These are phyloP conservation scores for Scleroderma bovista DNA, from an alignment of 768 basidiomycete species.

Conservation along the genomic window DNA sequence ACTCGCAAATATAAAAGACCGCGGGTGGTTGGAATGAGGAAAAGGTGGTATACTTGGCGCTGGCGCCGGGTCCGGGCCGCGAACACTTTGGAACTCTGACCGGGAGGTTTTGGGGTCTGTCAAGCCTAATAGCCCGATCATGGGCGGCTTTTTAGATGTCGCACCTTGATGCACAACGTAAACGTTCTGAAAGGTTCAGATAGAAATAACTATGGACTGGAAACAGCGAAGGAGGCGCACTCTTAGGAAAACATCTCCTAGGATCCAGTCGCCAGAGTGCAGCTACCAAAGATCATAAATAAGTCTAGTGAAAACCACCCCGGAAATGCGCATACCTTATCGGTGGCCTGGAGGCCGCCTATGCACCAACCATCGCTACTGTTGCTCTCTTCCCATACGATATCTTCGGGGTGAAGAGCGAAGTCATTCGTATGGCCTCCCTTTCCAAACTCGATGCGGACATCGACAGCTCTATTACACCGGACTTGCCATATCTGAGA, in stretches of 20 bases:
- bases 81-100: conserved; percentile 33
- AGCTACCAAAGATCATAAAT: conserved; percentile 29
- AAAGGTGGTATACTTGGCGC: conserved; percentile 10
- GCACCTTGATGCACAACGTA: conserved; percentile 45
- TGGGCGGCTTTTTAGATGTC: conserved; percentile 35
- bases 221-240: conserved; percentile 24
- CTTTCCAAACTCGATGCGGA: conserved; percentile 42
- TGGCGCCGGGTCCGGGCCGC: conserved; percentile 38
- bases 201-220: not conserved
- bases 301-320: conserved; percentile 1
- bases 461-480: conserved; percentile 43
- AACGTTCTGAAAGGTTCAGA: conserved; percentile 39
- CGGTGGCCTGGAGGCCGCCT: conserved; percentile 51
- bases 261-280: conserved; percentile 55
- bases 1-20: conserved; percentile 9
- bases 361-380: conserved; percentile 45
- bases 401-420: conserved; percentile 45
- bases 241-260: conserved; percentile 54
- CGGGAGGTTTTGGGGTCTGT: conserved; percentile 37
- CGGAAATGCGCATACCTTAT: conserved; percentile 30
- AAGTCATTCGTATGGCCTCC: conserved; percentile 32
- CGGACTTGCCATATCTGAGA: conserved; percentile 43
- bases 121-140: conserved; percentile 41
- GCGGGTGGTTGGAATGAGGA: conserved; percentile 10
- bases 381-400: conserved; percentile 43